These are phyloP conservation scores for Macrophomina tecta DNA, from an alignment of 2,329 filamentous ascomycete species.

Conservation along the genomic window DNA sequence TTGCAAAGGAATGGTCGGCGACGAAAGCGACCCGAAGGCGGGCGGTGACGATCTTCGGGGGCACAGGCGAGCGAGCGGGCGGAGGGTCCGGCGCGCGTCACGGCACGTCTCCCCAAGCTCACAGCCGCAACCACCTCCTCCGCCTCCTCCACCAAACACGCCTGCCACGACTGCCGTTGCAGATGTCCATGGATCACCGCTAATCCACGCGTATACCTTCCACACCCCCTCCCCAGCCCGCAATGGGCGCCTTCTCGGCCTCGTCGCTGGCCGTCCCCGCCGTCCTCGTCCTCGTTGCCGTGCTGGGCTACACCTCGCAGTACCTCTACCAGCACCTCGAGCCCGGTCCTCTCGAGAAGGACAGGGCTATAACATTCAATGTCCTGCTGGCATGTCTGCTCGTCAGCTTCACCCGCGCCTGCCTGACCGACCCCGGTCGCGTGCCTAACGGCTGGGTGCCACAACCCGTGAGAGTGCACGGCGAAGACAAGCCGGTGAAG, in stretches of 20 bases:
- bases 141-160: slow-evolving; percentile 21
- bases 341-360: slow-evolving; percentile 63
- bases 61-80: slow-evolving; percentile 30
- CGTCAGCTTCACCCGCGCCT: slow-evolving; percentile 72
- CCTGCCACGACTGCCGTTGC: slow-evolving; percentile 26
- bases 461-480: slow-evolving; percentile 36
- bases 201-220: slow-evolving; percentile 1
- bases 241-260: slow-evolving; percentile 32
- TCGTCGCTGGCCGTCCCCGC: slow-evolving; percentile 68
- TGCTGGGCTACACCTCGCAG: slow-evolving; percentile 71
- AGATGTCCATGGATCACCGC: slow-evolving; percentile 8
- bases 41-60: neutral
- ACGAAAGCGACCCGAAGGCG: neutral
- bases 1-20: neutral
- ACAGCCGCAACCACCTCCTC: slow-evolving; percentile 11
- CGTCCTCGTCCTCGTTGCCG: slow-evolving; percentile 69
- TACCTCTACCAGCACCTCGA: slow-evolving; percentile 67
- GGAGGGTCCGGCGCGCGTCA: slow-evolving; percentile 29
- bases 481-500: slow-evolving; percentile 41
- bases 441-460: slow-evolving; percentile 55
- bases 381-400: slow-evolving; percentile 67
- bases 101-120: slow-evolving; percentile 6
- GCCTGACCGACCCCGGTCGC: slow-evolving; percentile 63
- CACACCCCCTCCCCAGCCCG: neutral
- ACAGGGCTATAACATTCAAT: slow-evolving; percentile 71